Conservation (phyloP, 2,329 filamentous ascomycete species). For the Zymoseptoria pseudotritici region DNA sequence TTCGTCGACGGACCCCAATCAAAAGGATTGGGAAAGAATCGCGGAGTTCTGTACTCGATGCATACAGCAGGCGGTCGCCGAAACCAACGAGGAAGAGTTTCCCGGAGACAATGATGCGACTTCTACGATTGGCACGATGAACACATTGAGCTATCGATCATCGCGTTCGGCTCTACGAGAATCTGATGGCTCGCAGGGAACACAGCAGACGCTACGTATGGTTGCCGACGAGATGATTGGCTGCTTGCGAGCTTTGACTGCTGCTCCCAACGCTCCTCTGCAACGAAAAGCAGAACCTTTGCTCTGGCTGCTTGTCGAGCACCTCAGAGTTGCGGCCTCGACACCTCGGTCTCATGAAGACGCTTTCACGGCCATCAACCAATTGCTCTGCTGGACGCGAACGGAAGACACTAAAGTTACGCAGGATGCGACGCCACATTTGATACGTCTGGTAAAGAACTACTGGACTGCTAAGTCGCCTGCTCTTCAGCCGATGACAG, state of each 20-base stretch:
- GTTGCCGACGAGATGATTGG: constrained; percentile 27
- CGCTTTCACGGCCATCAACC: constrained; percentile 70
- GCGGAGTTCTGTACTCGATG: constrained; percentile 63
- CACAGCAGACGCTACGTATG: constrained; percentile 13
- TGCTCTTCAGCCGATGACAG: constrained; percentile 68
- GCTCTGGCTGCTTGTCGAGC: constrained; percentile 28
- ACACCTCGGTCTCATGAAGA: constrained; percentile 52
- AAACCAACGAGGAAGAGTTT: background rate
- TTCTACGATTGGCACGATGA: constrained; percentile 8
- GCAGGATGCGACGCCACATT: constrained; percentile 52
- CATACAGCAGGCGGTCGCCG: constrained; percentile 34
- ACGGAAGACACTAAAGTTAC: constrained; percentile 62
- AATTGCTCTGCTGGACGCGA: constrained; percentile 56
- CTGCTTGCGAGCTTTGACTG: constrained; percentile 23
- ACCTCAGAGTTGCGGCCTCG: constrained; percentile 44
- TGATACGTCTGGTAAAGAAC: constrained; percentile 60
- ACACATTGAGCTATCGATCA: constrained; percentile 18
- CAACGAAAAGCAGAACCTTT: constrained; percentile 10
- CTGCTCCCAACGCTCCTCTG: constrained; percentile 25
- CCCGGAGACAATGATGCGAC: background rate
- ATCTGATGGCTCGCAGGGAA: constrained; percentile 19
- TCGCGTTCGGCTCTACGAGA: constrained; percentile 18
- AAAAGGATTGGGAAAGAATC: constrained; percentile 59
- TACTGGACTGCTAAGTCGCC: constrained; percentile 55
- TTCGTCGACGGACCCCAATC: constrained; percentile 39